Evolutionary conservation across 352 stramenopile genomes (phyloP), one percentile per base, ranked within the genome.

Genomic region (Phytophthora syringae): DNA sequence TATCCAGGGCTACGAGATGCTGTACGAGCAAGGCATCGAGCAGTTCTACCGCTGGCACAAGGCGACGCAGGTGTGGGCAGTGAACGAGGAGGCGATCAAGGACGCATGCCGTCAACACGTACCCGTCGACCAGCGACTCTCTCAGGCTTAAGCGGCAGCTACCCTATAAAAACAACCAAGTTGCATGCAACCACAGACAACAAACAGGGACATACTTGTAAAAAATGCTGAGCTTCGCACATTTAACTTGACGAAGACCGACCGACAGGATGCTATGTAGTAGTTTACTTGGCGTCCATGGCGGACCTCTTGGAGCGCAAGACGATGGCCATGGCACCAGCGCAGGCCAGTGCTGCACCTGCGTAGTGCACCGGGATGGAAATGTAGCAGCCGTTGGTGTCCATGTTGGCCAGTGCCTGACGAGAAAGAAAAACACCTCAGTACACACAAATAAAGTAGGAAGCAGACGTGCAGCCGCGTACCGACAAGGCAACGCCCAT

Each of bases 1-100:
- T 51, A 93, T 99, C 40, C 89, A 99, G 62, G 98, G 97, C 48
- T 98, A 95, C 21, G 97, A 99, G 67, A 99, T 99, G 98, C 80
- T 99, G 18, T 98, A 98, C 67, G 95, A 98, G 74, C 98, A 99
- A 77, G 98, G 95, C 32, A 87, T 98, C 5, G 95, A 97, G 68
- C 97, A 99, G 71, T 99, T 98, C 75, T 84, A 97, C 65, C 80
- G 97, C 30, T 99, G 98, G 97, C 80, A 92, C 69, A 80, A 78
- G 76, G 63, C 73, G 20, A 88, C 84, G 22, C 70, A 80, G 22
- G 72, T 76, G 15, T 76, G 59, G 53, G 15, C 16, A 13, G 67
- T 86, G 45, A 71, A 82, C 25, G 80, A 88, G 36, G 71, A 77
- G 15, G 78, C 88, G 30, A 79, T 92, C 53, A 76, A 79, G 59